Base-by-base conservation (phyloP, 2,329 filamentous ascomycete species). In the Lachnellula occidentalis region DNA sequence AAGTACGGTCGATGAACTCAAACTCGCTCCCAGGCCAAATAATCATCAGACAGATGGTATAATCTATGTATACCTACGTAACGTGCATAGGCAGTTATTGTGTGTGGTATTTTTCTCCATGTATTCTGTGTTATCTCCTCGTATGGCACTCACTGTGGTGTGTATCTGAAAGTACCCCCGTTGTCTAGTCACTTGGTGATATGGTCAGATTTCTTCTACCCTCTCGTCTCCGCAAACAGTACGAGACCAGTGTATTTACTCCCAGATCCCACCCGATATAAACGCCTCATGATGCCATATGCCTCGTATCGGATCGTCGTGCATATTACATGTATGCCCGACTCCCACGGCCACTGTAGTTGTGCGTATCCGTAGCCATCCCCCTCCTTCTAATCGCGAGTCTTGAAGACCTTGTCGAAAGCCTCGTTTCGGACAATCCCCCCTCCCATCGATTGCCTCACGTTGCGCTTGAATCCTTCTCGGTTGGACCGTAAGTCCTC, bases 381-480 rank as follows among this genome's bases (percentile, higher is more conserved):
- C 17, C 53, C 48, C 39, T 51, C 46, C 48, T 50, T 50, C 50
- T 51, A 49, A 54, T 45, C 60, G 58, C 55, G 60, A 48, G 48
- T 58, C 73, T 84, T 86, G 67, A 90, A 71, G 41, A 96, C 92
- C 50, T 85, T 78, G 60, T 97, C 91, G 67, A 91, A 99, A 6
- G 73, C 71, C 63, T 85, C 78, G 2, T 85, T 86, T 71, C 83
- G 85, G 41, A 97, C 85, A 1, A 74, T 74, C 6, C 91, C 90
- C 50, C 94, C 94, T 3, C 76, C 78, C 89, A 99, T 96, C 6
- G 90, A 81, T 21, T 79, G 80, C 66, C 88, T 82, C 39, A 97
- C 94, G 68, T 97, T 96, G 58, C 90, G 80, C 78, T 92, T 94
- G 75, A 99, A 99, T 31, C 79, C 82, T 51, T 97, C 94, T 37